Percentiles rank a stretch among this genome's conserved stretches.
These are phyloP conservation scores for Silene noctiflora DNA, from an alignment of 179 eudicot species.

Conservation along the genomic window DNA sequence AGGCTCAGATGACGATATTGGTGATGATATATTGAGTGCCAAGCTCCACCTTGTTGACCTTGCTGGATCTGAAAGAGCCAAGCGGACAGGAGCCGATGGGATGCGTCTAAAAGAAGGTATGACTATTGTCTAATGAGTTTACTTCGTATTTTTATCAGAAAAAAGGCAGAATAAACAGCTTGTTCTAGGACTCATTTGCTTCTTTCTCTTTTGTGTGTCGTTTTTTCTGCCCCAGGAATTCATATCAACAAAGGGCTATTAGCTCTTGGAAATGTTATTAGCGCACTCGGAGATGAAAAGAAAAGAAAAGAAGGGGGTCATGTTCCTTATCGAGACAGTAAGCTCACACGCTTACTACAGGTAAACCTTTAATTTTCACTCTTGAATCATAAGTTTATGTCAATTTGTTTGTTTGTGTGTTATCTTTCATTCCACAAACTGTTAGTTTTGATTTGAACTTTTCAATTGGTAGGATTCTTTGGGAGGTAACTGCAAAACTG, in stretches of 20 bases:
- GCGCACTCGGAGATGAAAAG: constrained; percentile 97
- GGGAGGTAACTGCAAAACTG: constrained; percentile 94
- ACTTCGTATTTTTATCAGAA: background rate
- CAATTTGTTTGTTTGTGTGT: background rate
- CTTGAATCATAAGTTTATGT: background rate
- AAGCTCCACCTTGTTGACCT: constrained; percentile 94
- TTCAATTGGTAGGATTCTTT: constrained; percentile 71
- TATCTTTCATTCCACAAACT: background rate
- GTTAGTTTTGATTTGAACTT: constrained; percentile 13
- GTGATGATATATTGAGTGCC: constrained; percentile 75
- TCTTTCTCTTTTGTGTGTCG: background rate
- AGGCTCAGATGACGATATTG: constrained; percentile 42
- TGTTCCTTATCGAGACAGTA: constrained; percentile 96
- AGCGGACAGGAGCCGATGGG: constrained; percentile 97
- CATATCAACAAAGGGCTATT: constrained; percentile 93
- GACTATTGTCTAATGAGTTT: background rate
- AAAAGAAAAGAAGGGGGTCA: constrained; percentile 98
- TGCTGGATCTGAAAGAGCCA: constrained; percentile 98
- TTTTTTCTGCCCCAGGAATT: constrained; percentile 48
- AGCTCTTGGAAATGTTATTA: constrained; percentile 94
- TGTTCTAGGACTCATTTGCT: background rate
- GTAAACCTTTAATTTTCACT: constrained; percentile 22
- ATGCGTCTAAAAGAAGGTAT: constrained; percentile 87
- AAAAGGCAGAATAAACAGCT: background rate
- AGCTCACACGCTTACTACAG: constrained; percentile 91